A percentile compares a stretch with the other conserved stretches of the same genome.
Evolutionary conservation across 768 basidiomycete species (phyloP).

Genomic region (Phaffia tasmanica): DNA sequence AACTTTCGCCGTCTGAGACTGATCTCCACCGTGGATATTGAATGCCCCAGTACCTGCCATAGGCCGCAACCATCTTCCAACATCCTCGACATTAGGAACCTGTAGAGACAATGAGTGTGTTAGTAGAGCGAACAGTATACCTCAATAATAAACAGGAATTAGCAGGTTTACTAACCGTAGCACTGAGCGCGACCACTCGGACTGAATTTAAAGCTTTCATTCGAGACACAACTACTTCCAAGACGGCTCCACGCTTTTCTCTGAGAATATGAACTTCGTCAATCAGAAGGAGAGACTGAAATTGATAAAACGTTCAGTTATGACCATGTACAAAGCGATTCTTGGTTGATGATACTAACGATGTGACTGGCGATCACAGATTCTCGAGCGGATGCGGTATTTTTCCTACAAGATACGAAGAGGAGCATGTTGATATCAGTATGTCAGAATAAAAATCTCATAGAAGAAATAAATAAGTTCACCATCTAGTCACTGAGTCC

Average conservation of each 20-base stretch:
- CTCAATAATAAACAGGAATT: background rate
- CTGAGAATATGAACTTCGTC: slow-evolving; percentile 81
- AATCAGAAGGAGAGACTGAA: slow-evolving; percentile 26
- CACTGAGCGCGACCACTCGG: slow-evolving; percentile 80
- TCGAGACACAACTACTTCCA: slow-evolving; percentile 88
- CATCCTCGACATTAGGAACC: slow-evolving; percentile 73
- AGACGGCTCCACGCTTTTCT: slow-evolving; percentile 76
- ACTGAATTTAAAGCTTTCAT: slow-evolving; percentile 72
- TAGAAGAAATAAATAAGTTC: slow-evolving; percentile 30
- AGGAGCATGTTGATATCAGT: slow-evolving; percentile 2
- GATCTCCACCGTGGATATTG: background rate
- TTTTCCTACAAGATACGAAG: background rate
- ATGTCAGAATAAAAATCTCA: background rate
- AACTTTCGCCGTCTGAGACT: slow-evolving; percentile 47
- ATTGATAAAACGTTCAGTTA: background rate
- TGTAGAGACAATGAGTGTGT: background rate
- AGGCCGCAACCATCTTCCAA: slow-evolving; percentile 71
- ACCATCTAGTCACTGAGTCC: slow-evolving; percentile 83
- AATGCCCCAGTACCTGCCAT: slow-evolving; percentile 2
- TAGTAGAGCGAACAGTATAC: background rate
- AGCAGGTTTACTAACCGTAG: slow-evolving; percentile 49
- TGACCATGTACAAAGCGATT: background rate
- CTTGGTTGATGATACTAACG: background rate
- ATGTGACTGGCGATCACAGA: background rate
- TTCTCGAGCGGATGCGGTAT: background rate